These are phyloP conservation scores for Trichoderma atroviride DNA, from an alignment of 2,329 filamentous ascomycete genomes.

Conservation along the genomic window DNA sequence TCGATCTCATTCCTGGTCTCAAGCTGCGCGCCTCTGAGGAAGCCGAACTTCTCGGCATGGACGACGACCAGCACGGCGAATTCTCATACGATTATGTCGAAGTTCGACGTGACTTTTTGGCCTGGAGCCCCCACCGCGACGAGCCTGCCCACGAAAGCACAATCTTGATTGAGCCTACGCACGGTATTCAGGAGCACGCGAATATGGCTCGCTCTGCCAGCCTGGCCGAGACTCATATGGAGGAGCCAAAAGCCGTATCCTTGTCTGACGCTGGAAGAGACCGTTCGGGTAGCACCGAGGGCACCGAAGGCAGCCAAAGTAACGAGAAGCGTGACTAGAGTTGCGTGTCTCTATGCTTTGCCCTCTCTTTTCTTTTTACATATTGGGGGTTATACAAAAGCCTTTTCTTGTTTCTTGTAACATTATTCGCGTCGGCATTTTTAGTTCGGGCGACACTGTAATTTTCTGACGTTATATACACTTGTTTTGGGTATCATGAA, in stretches of 20 bases:
- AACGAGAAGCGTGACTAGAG: constrained; percentile 19
- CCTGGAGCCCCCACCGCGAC: constrained; percentile 77
- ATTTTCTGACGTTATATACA: background rate
- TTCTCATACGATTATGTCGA: constrained; percentile 91
- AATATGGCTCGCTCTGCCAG: constrained; percentile 41
- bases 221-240: constrained; percentile 33
- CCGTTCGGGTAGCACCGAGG: constrained; percentile 5
- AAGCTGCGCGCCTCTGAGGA: constrained; percentile 79
- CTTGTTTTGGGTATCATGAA: constrained; percentile 2
- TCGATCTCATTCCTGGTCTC: constrained; percentile 76
- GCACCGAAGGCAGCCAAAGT: background rate
- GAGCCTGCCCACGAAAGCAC: constrained; percentile 63
- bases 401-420: constrained; percentile 18
- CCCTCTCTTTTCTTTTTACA: background rate
- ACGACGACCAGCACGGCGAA: constrained; percentile 87
- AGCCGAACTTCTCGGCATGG: constrained; percentile 84
- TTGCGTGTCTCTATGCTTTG: background rate
- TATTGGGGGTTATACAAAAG: constrained; percentile 18
- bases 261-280: constrained; percentile 12
- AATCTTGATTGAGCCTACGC: constrained; percentile 62
- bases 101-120: constrained; percentile 83
- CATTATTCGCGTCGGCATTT: constrained; percentile 2
- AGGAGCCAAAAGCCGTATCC: constrained; percentile 30
- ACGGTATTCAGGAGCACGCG: constrained; percentile 70
- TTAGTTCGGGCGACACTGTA: constrained; percentile 4